Base-by-base conservation (phyloP, 371 early-diverging fungal species). In the Scutellospora calospora region DNA sequence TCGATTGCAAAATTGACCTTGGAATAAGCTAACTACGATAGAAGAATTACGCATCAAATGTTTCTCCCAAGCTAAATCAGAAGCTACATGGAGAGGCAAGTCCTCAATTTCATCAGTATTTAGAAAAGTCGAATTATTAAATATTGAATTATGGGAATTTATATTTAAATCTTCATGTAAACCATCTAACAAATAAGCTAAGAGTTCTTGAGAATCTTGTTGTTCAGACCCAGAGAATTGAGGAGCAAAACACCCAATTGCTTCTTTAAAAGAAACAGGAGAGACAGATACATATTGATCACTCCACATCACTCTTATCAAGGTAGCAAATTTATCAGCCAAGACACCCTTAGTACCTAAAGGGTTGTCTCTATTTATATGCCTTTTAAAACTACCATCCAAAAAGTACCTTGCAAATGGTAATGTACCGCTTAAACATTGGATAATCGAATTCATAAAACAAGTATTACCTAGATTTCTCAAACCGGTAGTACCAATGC, bases 401-500 rank as follows among this genome's bases (percentile, higher is more conserved):
- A 92, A 82, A 81, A 95, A 98, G 84, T 94, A 98, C 29, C 94
- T 88, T 2, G 96, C 89, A 33, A 98, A 87, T 16, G 97, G 97
- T 45, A 91, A 86, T 2, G 97, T 97, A 8, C 93, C 95, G 59
- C 92, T 93, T 65, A 99, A 81, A 83, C 98, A 98, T 84, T 99
- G 99, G 31, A 99, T 85, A 27, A 94, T 92, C 4, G 97, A 95
- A 86, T 98, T 99, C 97, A 99, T 97, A 85, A 92, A 99, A 84
- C 99, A 99, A 0, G 99, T 98, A 83, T 99, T 99, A 38, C 99
- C 99, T 52, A 99, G 82, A 83, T 99, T 99, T 76, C 92, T 93
- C 79, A 99, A 85, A 3, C 99, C 99, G 0, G 91, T 89, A 38
- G 91, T 89, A n/a, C 94, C 95, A 66, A 92, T 89, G 1, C 87